Percentiles rank a stretch among this genome's conserved stretches.
Evolutionary conservation across 345 rosid species (phyloP).

Genomic region (Lenwebbia sp.): DNA sequence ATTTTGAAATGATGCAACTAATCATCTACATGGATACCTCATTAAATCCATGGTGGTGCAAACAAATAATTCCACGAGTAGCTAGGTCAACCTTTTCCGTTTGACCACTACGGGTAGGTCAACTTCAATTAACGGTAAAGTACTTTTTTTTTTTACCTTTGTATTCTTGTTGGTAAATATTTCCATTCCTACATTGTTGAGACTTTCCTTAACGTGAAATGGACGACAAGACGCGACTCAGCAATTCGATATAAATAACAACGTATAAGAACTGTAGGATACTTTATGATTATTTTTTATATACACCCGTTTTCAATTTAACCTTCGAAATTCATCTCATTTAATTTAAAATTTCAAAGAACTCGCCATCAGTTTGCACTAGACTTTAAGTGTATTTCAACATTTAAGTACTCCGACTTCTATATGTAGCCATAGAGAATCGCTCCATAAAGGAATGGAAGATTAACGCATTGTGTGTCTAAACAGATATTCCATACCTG

Average conservation of each 20-base stretch:
- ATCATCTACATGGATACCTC: not conserved
- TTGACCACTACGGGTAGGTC: not conserved
- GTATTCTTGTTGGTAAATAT: not conserved
- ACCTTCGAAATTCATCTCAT: not conserved
- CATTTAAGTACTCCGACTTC: not conserved
- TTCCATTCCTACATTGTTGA: not conserved
- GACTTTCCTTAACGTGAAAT: not conserved
- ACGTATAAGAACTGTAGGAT: not conserved
- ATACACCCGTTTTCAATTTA: not conserved
- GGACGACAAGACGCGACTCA: not conserved
- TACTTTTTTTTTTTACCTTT: not conserved
- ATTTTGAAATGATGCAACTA: not conserved
- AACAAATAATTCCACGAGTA: not conserved
- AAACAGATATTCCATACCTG: slow-evolving; percentile 20
- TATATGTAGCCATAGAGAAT: not conserved
- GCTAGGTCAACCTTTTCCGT: not conserved
- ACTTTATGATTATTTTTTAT: not conserved
- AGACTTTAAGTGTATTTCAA: not conserved
- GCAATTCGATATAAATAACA: not conserved
- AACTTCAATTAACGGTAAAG: not conserved
- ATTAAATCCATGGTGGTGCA: not conserved
- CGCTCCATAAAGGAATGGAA: not conserved
- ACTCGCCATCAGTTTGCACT: not conserved
- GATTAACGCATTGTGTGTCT: not conserved
- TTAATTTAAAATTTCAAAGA: not conserved